Base-by-base conservation (phyloP, 2,329 filamentous ascomycete species). In the Neocucurbitaria cava region DNA sequence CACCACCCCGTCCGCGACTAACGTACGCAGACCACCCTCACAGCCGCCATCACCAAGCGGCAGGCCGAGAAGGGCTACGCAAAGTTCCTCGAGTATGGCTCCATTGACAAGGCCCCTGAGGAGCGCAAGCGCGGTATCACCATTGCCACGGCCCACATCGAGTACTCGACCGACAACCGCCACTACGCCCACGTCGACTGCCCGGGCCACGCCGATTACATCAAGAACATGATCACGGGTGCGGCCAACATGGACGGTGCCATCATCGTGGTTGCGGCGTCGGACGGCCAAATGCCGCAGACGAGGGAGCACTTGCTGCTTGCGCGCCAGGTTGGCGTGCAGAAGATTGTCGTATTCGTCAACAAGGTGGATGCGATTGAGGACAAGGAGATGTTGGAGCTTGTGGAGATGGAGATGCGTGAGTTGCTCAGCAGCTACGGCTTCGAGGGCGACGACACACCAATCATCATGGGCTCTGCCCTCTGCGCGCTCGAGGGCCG, bases 201-300 rank as follows among this genome's bases (percentile, higher is more conserved):
- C 82, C 95, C 95, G 55, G 95, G 95, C 81, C 95, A 99, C 89
- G 95, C 95, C 81, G 95, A 99, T 92, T 99, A 99, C 86, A 98
- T 99, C 85, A 99, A 99, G 88, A 99, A 99, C 89, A 99, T 99
- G 95, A 99, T 99, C 79, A 99, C 95, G 67, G 95, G 95, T 88
- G 93, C 95, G 61, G 94, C 96, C 73, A 96, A 92, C 85, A 99
- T 99, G 95, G 95, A 99, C 73, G 95, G 95, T 73, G 94, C 95
- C 73, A 94, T 99, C 77, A 97, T 99, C 73, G 95, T 99, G 66
- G 96, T 99, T 71, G 96, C 96, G 69, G 95, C 95, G 68, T 96
- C 92, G 33, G 95, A 99, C 77, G 95, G 95, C 77, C 96, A 99
- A 83, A 99, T 99, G 95, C 95, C 95, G 73, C 96, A 99, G 87